Conservation (phyloP, 106 monocot genomes). For the Posidonia australis region DNA sequence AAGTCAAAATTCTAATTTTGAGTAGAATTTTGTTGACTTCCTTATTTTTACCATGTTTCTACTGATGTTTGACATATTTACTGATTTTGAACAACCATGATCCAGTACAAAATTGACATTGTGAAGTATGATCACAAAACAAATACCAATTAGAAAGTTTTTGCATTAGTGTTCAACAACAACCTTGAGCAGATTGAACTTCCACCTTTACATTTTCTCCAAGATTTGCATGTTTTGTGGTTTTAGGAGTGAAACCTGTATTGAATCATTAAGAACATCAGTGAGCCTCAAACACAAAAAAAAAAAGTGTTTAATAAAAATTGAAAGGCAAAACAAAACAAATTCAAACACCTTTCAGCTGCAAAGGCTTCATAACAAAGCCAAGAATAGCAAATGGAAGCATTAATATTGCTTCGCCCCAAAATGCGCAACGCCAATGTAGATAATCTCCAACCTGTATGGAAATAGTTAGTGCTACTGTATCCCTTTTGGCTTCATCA, state of each 20-base stretch:
- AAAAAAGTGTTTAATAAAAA: not conserved
- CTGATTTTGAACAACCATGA: too few relatives aligned
- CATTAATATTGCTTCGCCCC: conserved; percentile 85
- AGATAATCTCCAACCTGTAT: conserved; percentile 71
- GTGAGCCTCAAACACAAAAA: not conserved
- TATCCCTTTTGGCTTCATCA: not conserved
- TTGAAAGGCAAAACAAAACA: not conserved
- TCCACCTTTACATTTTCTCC: conserved; percentile 27
- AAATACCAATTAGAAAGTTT: not conserved
- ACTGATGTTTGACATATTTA: too few relatives aligned
- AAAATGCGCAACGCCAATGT: conserved; percentile 88
- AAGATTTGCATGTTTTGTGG: conserved; percentile 13
- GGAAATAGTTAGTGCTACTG: not conserved
- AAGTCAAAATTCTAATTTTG: too few relatives aligned
- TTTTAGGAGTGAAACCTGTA: conserved; percentile 52
- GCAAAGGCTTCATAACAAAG: conserved; percentile 70
- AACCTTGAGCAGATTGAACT: conserved; percentile 15
- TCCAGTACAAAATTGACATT: too few relatives aligned
- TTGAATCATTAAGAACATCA: not conserved
- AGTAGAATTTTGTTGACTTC: too few relatives aligned
- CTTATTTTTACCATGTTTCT: too few relatives aligned
- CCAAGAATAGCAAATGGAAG: conserved; percentile 97
- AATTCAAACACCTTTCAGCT: conserved; percentile 67
- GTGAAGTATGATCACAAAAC: too few relatives aligned
- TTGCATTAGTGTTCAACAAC: not conserved